phyloP scores from a whole-genome alignment of 192 early-diverging fungal genomes.

The Irineochytrium annulatum region DNA sequence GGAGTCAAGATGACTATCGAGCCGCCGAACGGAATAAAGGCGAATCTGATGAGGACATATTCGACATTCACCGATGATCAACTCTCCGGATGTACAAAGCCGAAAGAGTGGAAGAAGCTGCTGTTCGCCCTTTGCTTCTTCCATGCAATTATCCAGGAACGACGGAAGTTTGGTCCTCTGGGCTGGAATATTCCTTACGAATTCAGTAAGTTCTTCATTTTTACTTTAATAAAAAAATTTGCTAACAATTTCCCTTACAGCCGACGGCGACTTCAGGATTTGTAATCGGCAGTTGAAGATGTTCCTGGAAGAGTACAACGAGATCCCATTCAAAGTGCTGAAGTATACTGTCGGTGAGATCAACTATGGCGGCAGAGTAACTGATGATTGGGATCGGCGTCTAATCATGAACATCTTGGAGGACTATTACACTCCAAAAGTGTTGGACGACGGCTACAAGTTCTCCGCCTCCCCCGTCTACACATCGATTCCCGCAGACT shows the following conservation, averaged over 20 bases:
- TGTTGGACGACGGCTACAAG: constrained; percentile 48
- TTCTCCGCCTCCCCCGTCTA: constrained; percentile 46
- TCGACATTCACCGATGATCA: constrained; percentile 57
- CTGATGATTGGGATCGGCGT: constrained; percentile 57
- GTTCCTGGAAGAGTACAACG: constrained; percentile 57
- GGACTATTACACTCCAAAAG: constrained; percentile 50
- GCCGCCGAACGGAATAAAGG: constrained; percentile 59
- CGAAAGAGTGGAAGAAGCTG: constrained; percentile 50
- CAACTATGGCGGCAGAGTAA: constrained; percentile 60
- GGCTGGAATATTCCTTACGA: constrained; percentile 64
- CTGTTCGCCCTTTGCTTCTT: constrained; percentile 56
- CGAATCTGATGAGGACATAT: constrained; percentile 53
- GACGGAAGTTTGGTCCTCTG: constrained; percentile 54
- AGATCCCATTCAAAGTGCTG: constrained; percentile 57
- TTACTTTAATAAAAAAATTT: constrained; percentile 8
- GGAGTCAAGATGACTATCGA: constrained; percentile 60
- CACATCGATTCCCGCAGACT: constrained; percentile 41
- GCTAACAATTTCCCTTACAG: constrained; percentile 2
- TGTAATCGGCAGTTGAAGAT: constrained; percentile 57
- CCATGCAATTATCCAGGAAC: constrained; percentile 57
- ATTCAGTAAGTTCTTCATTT: constrained; percentile 39
- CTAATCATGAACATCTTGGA: constrained; percentile 56
- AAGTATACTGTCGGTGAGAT: constrained; percentile 59
- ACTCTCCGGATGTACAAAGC: constrained; percentile 40
- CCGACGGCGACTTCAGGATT: constrained; percentile 52